A percentile compares a stretch with the other conserved stretches of the same genome.
Evolutionary conservation across 495 filamentous ascomycete genomes (phyloP).

Genomic region (Hypoxylon trugodes): DNA sequence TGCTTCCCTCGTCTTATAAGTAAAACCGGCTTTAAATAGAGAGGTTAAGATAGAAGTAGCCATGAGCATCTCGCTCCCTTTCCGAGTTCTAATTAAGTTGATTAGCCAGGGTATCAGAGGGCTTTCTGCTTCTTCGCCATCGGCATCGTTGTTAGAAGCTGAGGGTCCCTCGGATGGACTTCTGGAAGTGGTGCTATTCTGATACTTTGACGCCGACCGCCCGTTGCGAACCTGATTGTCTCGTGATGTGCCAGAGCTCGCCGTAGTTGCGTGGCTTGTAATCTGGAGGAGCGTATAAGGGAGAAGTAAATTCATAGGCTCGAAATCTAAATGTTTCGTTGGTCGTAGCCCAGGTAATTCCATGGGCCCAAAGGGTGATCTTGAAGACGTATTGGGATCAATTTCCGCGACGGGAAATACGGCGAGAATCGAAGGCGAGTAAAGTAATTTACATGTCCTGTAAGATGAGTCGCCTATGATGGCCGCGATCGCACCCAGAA

Average conservation of each 20-base stretch:
- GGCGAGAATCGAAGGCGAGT: conserved; percentile 76
- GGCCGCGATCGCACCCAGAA: conserved; percentile 81
- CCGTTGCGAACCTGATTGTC: conserved; percentile 42
- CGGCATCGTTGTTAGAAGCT: conserved; percentile 34
- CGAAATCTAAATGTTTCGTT: conserved; percentile 32
- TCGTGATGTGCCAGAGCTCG: conserved; percentile 62
- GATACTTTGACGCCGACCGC: conserved; percentile 43
- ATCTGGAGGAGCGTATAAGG: conserved; percentile 16
- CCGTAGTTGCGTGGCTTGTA: conserved; percentile 57
- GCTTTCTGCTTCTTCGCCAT: conserved; percentile 74
- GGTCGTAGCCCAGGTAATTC: conserved; percentile 36
- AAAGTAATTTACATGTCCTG: conserved; percentile 78
- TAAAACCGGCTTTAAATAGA: conserved; percentile 74
- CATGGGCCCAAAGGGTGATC: conserved; percentile 14
- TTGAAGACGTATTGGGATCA: conserved; percentile 25
- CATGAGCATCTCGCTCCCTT: conserved; percentile 72
- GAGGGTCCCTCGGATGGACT: conserved; percentile 41
- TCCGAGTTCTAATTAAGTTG: conserved; percentile 68
- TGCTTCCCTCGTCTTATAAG: conserved; percentile 67
- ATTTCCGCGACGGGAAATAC: conserved; percentile 65
- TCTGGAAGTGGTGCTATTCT: conserved; percentile 35
- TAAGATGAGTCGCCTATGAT: conserved; percentile 83
- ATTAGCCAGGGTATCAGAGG: conserved; percentile 86
- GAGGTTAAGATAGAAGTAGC: conserved; percentile 81
- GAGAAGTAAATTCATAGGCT: conserved; percentile 41